Conservation (phyloP, 441 rosid species). For the Capsella rubella region DNA sequence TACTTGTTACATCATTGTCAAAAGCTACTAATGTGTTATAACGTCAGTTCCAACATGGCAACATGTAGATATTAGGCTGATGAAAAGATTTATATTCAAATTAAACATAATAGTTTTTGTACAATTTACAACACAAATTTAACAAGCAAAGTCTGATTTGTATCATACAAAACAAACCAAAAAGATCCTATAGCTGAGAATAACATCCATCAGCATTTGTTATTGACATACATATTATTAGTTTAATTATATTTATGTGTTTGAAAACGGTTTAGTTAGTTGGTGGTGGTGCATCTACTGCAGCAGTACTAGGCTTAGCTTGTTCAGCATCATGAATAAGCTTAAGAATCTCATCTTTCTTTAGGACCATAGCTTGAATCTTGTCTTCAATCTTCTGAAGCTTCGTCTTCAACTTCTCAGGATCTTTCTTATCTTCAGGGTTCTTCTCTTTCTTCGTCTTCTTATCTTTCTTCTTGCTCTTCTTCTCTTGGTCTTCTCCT, state of each 20-base stretch:
- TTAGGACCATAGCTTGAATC: slow-evolving; percentile 57
- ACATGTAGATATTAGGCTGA: background rate
- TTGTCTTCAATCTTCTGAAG: slow-evolving; percentile 69
- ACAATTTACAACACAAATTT: slow-evolving; percentile 23
- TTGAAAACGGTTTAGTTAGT: slow-evolving; percentile 10
- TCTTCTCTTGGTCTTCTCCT: slow-evolving; percentile 54
- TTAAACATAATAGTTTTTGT: background rate
- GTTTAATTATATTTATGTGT: background rate
- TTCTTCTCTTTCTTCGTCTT: slow-evolving; percentile 68
- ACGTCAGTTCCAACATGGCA: too few relatives aligned
- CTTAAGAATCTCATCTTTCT: slow-evolving; percentile 66
- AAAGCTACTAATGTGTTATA: background rate
- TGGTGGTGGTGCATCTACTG: slow-evolving; percentile 42
- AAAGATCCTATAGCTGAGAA: slow-evolving; percentile 5
- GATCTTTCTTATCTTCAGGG: slow-evolving; percentile 74
- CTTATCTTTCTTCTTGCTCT: slow-evolving; percentile 54
- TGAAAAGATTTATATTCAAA: background rate
- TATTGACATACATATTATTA: background rate
- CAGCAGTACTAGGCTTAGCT: slow-evolving; percentile 16
- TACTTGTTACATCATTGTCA: background rate
- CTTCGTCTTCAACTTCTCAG: slow-evolving; percentile 63
- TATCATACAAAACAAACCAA: slow-evolving; percentile 6
- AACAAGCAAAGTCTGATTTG: slow-evolving; percentile 13
- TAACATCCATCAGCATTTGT: slow-evolving; percentile 29
- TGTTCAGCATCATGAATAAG: slow-evolving; percentile 54